Conservation (phyloP, 129 eudicot genomes). For the Heracleum sosnowskyi region DNA sequence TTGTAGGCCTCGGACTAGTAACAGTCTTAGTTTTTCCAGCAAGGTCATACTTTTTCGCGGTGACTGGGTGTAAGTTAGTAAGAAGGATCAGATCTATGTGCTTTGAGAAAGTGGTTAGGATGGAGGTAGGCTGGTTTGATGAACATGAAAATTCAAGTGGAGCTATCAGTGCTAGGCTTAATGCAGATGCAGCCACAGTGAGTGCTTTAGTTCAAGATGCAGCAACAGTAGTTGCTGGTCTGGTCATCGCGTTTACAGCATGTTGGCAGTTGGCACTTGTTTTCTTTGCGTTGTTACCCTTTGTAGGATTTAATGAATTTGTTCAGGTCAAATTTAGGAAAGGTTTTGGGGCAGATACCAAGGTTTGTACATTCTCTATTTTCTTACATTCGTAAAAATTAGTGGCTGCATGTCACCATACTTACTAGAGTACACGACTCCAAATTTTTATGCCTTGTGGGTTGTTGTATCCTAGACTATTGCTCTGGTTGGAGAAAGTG, state of each 20-base stretch:
- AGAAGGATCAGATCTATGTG: conserved; percentile 62
- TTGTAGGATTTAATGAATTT: conserved; percentile 51
- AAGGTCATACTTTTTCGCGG: conserved; percentile 57
- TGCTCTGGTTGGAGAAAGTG: too few species aligned
- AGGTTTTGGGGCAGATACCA: conserved; percentile 93
- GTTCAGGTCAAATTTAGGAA: conserved; percentile 60
- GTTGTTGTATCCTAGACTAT: too few species aligned
- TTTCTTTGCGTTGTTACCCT: conserved; percentile 62
- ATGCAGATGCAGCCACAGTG: conserved; percentile 70
- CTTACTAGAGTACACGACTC: too few species aligned
- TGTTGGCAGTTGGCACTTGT: conserved; percentile 83
- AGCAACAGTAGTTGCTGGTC: conserved; percentile 43
- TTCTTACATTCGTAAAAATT: too few species aligned
- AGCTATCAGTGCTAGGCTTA: conserved; percentile 67
- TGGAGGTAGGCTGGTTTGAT: conserved; percentile 95
- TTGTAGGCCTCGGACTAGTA: conserved; percentile 45
- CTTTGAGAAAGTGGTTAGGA: conserved; percentile 61
- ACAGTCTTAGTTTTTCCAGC: conserved; percentile 47
- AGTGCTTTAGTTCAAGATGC: conserved; percentile 71
- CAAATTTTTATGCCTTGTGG: too few species aligned
- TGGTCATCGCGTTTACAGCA: conserved; percentile 62
- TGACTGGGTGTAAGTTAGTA: conserved; percentile 69
- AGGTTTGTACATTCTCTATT: conserved; percentile 32
- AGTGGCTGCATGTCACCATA: too few species aligned
- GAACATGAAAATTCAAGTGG: conserved; percentile 74